Evolutionary conservation across 78 protist species (phyloP).

Genomic region (slime mould (Dictyostelium discoideum)): dicty_2.7 NC_007090.3:3637001-3637500

Average conservation of each 20-base stretch:
- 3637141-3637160: constrained; percentile 94
- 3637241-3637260: constrained; percentile 93
- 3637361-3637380: constrained; percentile 99
- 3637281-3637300: constrained; percentile 90
- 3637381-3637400: constrained; percentile 99
- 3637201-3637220: constrained; percentile 99
- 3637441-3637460: constrained; percentile 98
- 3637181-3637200: constrained; percentile 98
- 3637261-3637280: constrained; percentile 96
- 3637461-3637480: constrained; percentile 99
- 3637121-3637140: constrained; percentile 96
- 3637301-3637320: constrained; percentile 89
- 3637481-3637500: constrained; percentile 98
- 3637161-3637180: constrained; percentile 97
- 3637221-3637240: constrained; percentile 99
- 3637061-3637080: constrained; percentile 92
- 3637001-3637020: constrained; percentile 99
- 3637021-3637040: constrained; percentile 96
- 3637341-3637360: constrained; percentile 99
- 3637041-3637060: constrained; percentile 98
- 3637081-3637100: constrained; percentile 79
- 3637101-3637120: constrained; percentile 98
- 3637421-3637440: constrained; percentile 95
- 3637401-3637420: constrained; percentile 94
- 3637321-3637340: constrained; percentile 97